Base-by-base conservation (phyloP, 2,329 filamentous ascomycete species). In the Parafenestella ontariensis region DNA sequence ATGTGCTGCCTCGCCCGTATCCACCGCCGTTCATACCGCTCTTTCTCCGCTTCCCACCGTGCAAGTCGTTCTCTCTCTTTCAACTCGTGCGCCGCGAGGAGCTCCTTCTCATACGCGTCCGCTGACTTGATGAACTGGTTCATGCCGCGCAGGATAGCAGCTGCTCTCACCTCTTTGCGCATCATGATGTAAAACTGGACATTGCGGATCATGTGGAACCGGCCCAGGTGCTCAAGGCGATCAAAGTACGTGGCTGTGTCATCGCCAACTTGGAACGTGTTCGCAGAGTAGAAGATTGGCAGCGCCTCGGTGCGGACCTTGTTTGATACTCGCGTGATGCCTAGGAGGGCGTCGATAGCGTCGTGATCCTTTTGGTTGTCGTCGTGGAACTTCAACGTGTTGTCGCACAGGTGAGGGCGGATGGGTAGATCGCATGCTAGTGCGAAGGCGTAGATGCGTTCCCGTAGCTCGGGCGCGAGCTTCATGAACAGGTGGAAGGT, bases 231-330 rank as follows among this genome's bases (percentile, higher is more conserved):
- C n/a, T 51, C 21, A 3, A 69, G 55, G 9, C 51, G 56, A 17
- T 53, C 51, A 31, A 69, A 61, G 49, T 67, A 69, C 3, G 60
- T 62, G 15, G 54, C 39, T 0, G 59, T 61, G 21, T 70, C 66
- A 9, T 17, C 15, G 20, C 46, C 46, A 18, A 51, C 47, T 9
- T n/a, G 17, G 48, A 69, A 68, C 6, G 52, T 62, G 34, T 70
- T 70, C 1, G 41, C 36, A 2, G 53, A 52, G 41, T 69, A 69
- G 58, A 68, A 70, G 31, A 64, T 49, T 6, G 54, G 51, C 1
- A 66, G 47, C 1, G 59, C 45, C 40, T 69, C 64, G 0, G 20
- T 20, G 24, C 61, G 63, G 3, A 65, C n/a, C 21, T 59, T 29
- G 33, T 53, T 60, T 4, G 62, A 69, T 9, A 58, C 52, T 1